These are phyloP conservation scores for Colletotrichum nymphaeae DNA, from an alignment of 2,329 filamentous ascomycete genomes.

Conservation along the genomic window DNA sequence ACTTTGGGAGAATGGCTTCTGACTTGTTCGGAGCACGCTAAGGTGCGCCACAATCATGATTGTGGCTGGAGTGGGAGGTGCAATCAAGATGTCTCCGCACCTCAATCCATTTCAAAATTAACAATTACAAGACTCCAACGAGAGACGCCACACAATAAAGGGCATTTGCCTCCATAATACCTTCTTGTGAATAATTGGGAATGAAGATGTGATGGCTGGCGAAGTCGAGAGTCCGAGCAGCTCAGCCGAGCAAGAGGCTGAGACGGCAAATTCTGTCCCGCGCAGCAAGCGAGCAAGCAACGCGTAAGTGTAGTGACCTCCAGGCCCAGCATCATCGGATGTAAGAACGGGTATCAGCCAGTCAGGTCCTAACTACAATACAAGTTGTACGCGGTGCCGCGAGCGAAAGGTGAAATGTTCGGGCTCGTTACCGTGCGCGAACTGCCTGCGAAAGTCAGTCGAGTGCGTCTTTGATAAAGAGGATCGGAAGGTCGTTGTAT, in stretches of 20 bases:
- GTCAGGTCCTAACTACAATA: not conserved
- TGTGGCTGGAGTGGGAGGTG: too few species aligned
- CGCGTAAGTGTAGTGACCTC: not conserved
- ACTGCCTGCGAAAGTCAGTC: slow-evolving; percentile 16
- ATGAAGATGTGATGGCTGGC: not conserved
- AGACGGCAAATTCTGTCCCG: not conserved
- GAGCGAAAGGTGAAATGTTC: slow-evolving; percentile 30
- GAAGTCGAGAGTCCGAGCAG: not conserved
- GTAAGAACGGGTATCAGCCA: not conserved
- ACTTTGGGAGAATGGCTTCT: too few species aligned
- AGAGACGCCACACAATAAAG: too few species aligned
- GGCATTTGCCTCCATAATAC: too few species aligned
- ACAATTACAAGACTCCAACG: too few species aligned
- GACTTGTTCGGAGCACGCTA: too few species aligned
- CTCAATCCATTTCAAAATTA: too few species aligned
- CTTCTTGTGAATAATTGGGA: too few species aligned
- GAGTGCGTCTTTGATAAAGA: slow-evolving; percentile 30
- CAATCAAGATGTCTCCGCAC: too few species aligned
- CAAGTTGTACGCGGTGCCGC: slow-evolving; percentile 21
- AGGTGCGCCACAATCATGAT: too few species aligned
- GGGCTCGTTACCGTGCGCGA: slow-evolving; percentile 15
- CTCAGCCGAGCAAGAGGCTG: not conserved
- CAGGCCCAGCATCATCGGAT: not conserved
- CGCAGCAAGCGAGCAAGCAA: slow-evolving; percentile 12
- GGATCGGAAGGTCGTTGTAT: slow-evolving; percentile 27